A percentile compares a stretch with the other conserved stretches of the same genome.
These are phyloP conservation scores for Candida tropicalis DNA, from an alignment of 1,139 yeast species.

Conservation along the genomic window DNA sequence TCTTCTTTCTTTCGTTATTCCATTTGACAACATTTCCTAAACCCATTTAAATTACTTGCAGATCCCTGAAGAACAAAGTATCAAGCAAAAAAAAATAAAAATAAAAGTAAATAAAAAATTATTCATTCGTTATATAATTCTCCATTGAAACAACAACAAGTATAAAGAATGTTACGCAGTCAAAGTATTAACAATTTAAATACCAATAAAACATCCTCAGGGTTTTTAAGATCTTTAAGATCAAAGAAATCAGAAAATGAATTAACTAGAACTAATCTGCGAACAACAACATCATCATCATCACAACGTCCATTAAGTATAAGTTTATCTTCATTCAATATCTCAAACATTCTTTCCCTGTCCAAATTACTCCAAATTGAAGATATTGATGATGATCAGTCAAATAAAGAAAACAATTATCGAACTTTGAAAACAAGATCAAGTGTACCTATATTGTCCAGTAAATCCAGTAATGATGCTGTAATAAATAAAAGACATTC, in stretches of 20 bases:
- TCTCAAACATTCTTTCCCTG: conserved; percentile 8
- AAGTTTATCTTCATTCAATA: conserved; percentile 14
- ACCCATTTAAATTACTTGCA: no score
- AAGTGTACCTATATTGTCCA: conserved; percentile 27
- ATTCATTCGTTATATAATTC: neutral
- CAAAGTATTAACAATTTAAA: conserved; percentile 32
- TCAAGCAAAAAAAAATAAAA: no score
- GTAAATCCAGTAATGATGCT: conserved; percentile 6
- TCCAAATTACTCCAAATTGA: conserved; percentile 6
- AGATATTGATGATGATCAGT: neutral
- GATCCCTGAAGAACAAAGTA: no score
- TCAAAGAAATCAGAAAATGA: conserved; percentile 18
- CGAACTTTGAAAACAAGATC: conserved; percentile 24
- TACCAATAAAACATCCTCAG: conserved; percentile 24
- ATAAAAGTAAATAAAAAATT: no score
- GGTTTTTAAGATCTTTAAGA: conserved; percentile 27
- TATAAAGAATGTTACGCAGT: conserved; percentile 29
- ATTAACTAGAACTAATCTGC: neutral
- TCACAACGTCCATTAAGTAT: conserved; percentile 14
- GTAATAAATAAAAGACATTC: conserved; percentile 9
- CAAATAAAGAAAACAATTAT: conserved; percentile 17
- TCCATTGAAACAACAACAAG: neutral
- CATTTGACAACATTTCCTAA: no score
- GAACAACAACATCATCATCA: neutral
- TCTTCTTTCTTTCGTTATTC: neutral